A percentile compares a stretch with the other conserved stretches of the same genome.
These are phyloP conservation scores for Sclerotinia minor DNA, from an alignment of 2,329 filamentous ascomycete genomes.

Conservation along the genomic window DNA sequence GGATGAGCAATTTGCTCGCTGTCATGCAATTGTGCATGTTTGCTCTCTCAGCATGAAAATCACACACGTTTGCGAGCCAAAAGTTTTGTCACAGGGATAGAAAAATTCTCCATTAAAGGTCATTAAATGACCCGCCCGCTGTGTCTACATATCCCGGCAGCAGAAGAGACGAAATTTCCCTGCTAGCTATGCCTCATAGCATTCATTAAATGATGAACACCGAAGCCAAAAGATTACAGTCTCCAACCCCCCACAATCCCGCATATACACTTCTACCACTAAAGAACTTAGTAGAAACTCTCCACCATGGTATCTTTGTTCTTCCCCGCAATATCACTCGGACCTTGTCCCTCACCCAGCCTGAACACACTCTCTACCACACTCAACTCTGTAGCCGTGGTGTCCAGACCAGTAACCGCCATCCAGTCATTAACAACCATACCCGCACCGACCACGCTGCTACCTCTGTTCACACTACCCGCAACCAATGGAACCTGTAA, in stretches of 20 bases:
- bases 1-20: not conserved
- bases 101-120: constrained; percentile 14
- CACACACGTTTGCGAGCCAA: not conserved
- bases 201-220: not conserved
- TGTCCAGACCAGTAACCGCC: constrained; percentile 89
- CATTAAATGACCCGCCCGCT: constrained; percentile 3
- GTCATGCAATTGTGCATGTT: not conserved
- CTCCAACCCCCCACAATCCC: not conserved
- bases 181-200: not conserved
- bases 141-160: constrained; percentile 8
- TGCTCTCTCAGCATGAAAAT: not conserved
- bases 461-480: constrained; percentile 89
- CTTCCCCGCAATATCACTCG: constrained; percentile 74
- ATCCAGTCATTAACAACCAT: constrained; percentile 99
- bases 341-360: constrained; percentile 80
- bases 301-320: constrained; percentile 99
- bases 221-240: not conserved
- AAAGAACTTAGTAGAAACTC: constrained; percentile 80
- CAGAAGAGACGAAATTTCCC: not conserved
- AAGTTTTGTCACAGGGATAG: not conserved
- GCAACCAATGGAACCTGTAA: constrained; percentile 95
- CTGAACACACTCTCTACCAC: constrained; percentile 96
- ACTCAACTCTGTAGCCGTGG: constrained; percentile 94
- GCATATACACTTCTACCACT: constrained; percentile 18
- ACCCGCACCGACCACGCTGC: constrained; percentile 90